Evolutionary conservation across 2,329 filamentous ascomycete genomes (phyloP), one percentile per base, ranked within the genome.

Genomic region (Diaporthe ampelina): DNA sequence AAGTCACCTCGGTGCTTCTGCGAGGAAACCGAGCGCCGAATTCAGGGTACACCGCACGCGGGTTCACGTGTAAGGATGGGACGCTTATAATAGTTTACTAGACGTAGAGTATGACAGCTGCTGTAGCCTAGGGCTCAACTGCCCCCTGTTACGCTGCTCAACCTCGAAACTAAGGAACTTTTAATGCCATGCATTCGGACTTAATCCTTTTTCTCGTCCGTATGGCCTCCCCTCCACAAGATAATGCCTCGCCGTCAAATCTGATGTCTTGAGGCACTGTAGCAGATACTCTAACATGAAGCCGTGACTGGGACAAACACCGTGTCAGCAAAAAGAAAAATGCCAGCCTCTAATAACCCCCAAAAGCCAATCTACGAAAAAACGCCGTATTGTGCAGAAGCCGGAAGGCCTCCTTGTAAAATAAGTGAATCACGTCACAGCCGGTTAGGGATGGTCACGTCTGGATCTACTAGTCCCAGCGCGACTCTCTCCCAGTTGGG

Each of bases 381-480:
- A 75, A 76, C 75, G 75, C 75, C 75, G 43, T 63, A 69, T 24
- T 70, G 75, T 76, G 74, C 75, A 59, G 61, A 35, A 63, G 58
- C 59, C 35, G 61, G 50, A 21, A 57, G 70, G 70, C 67, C 73
- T 72, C 68, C 71, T 43, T 73, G 45, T 61, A 52, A 67, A 57
- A 54, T 32, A 50, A 52, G 57, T 71, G 52, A 68, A 67, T 45
- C 32, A 63, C 21, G 29, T 72, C 59, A 69, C 35, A 71, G 58
- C 50, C 26, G 56, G 24, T 48, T 68, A 61, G 58, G 43, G 24
- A 54, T 45, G 45, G 24, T 54, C 43, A 37, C 58, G 43, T 29
- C 59, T 40, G 50, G 58, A 13, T 43, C 29, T 24, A 32, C 24
- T 52, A 17, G 37, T 71, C 52, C 21, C 7, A 26, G 35, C 32